Evolutionary conservation across 1,139 yeast species (phyloP).

Genomic region (Suhomyces kunorum): DNA sequence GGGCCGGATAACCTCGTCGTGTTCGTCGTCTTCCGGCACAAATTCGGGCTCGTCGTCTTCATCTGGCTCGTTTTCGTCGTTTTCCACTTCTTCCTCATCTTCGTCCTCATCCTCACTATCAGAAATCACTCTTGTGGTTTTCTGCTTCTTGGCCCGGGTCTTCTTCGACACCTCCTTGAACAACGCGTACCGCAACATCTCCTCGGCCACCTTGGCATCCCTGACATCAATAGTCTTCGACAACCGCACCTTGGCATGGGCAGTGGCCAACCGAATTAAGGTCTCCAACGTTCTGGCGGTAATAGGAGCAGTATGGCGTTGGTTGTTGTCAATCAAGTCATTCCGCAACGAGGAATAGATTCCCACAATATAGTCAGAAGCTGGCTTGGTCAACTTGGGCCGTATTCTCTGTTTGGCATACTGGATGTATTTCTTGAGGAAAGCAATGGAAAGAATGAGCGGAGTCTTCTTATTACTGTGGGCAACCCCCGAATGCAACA

Average conservation of each 20-base stretch:
- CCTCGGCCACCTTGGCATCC: conserved; percentile 89
- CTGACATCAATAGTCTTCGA: conserved; percentile 70
- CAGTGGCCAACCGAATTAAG: conserved; percentile 89
- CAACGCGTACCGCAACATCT: conserved; percentile 78
- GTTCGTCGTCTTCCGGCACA: conserved; percentile 9
- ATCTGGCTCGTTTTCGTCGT: conserved; percentile 22
- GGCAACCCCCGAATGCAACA: conserved; percentile 79
- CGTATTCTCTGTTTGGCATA: conserved; percentile 87
- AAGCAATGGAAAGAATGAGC: conserved; percentile 75
- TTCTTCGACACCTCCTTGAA: conserved; percentile 68
- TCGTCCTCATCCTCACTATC: conserved; percentile 26
- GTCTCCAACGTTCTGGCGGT: conserved; percentile 98
- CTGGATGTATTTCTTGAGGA: conserved; percentile 87
- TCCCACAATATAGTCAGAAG: conserved; percentile 78
- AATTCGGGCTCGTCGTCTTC: conserved; percentile 9
- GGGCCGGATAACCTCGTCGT: conserved; percentile 18
- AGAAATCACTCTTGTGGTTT: conserved; percentile 24
- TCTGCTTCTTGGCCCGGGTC: conserved; percentile 36
- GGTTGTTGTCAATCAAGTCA: conserved; percentile 69
- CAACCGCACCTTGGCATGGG: conserved; percentile 93
- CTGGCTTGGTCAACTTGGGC: conserved; percentile 78
- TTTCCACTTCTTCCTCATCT: conserved; percentile 10
- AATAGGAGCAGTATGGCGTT: conserved; percentile 88
- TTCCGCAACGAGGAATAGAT: conserved; percentile 83
- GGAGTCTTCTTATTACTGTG: conserved; percentile 46